Conservation (phyloP, 2,329 filamentous ascomycete genomes). For the Pseudopyrenochaeta lycopersici region DNA sequence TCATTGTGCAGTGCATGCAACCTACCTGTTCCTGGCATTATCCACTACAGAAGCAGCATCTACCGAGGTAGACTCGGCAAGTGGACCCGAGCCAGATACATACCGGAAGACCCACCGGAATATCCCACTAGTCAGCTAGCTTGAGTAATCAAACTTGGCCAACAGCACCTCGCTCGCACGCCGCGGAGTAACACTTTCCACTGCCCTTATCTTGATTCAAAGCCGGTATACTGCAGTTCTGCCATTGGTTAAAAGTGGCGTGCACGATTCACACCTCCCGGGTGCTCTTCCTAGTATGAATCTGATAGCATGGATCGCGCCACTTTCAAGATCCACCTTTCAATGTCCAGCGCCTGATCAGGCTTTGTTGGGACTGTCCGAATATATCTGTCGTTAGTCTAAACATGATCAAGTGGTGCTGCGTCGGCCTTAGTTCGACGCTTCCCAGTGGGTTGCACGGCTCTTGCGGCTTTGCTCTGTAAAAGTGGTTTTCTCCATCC, state of each 20-base stretch:
- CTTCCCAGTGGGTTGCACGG: conserved; percentile 20
- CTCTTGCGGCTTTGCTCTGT: conserved; percentile 7
- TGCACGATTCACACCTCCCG: conserved; percentile 10
- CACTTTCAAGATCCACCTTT: neutral
- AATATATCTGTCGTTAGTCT: neutral
- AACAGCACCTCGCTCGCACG: neutral
- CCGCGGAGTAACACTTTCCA: neutral
- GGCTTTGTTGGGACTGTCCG: neutral
- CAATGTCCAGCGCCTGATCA: neutral
- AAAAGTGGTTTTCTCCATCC: conserved; percentile 6
- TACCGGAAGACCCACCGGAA: neutral
- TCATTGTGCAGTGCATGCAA: no score
- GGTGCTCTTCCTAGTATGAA: conserved; percentile 6
- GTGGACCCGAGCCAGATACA: no score
- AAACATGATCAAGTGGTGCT: conserved; percentile 1
- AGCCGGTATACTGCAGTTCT: conserved; percentile 7
- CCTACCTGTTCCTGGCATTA: no score
- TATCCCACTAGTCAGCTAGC: no score
- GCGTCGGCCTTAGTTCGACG: conserved; percentile 23
- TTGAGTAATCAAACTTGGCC: neutral
- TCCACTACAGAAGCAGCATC: no score
- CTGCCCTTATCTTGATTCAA: neutral
- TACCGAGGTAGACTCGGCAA: no score
- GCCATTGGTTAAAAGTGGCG: conserved; percentile 11
- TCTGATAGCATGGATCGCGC: neutral